A percentile compares a stretch with the other conserved stretches of the same genome.
phyloP scores from a whole-genome alignment of 169 alveolate species.

The Theileria parva region DNA sequence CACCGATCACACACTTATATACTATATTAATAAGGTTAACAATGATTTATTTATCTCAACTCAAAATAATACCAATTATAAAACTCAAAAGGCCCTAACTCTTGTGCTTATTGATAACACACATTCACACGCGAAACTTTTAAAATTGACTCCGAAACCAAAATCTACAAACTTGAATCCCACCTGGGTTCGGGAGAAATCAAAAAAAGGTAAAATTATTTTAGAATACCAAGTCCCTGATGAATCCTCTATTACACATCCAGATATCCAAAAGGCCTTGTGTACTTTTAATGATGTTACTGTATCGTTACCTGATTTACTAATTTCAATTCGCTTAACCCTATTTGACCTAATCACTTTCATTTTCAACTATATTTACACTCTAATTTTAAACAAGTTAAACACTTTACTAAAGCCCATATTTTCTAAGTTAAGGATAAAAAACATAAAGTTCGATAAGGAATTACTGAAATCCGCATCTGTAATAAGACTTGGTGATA shows the following conservation, averaged over 20 bases:
- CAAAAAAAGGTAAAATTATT: not conserved
- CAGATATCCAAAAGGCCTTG: slow-evolving; percentile 18
- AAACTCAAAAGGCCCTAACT: slow-evolving; percentile 13
- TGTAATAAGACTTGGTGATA: slow-evolving; percentile 18
- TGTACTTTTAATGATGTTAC: slow-evolving; percentile 16
- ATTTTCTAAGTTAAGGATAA: not conserved
- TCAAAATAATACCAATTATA: not conserved
- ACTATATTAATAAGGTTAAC: slow-evolving; percentile 16
- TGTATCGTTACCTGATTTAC: slow-evolving; percentile 33
- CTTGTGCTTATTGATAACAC: slow-evolving; percentile 28
- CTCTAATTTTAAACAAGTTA: not conserved
- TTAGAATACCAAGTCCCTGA: slow-evolving; percentile 41
- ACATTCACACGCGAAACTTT: slow-evolving; percentile 38
- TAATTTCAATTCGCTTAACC: slow-evolving; percentile 31
- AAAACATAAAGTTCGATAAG: not conserved
- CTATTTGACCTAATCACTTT: slow-evolving; percentile 9
- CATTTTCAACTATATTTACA: slow-evolving; percentile 7
- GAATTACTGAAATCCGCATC: slow-evolving; percentile 4
- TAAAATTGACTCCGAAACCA: not conserved
- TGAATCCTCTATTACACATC: slow-evolving; percentile 37
- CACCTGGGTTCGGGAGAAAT: not conserved
- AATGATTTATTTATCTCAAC: slow-evolving; percentile 14
- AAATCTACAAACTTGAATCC: slow-evolving; percentile 1
- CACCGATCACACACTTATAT: not conserved
- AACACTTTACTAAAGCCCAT: slow-evolving; percentile 1